Evolutionary conservation across 2,329 filamentous ascomycete genomes (phyloP).

Genomic region (Alternaria solani): DNA sequence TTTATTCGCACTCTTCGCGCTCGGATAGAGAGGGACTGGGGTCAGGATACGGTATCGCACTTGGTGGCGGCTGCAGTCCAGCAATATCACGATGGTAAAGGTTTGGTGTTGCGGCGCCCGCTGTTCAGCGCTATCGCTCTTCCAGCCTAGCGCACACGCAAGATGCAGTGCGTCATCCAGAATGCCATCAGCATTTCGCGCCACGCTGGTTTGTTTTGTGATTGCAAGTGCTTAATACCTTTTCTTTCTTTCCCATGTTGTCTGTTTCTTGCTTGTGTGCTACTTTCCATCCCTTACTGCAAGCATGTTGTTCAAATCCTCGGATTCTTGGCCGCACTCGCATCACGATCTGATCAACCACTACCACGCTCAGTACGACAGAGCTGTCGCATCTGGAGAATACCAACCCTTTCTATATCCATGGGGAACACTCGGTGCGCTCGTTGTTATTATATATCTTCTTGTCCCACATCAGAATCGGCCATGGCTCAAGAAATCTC

Average conservation of each 20-base stretch:
- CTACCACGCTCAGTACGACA: conserved; percentile 53
- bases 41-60: conserved; percentile 11
- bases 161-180: conserved; percentile 42
- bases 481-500: conserved; percentile 50
- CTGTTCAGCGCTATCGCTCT: conserved; percentile 15
- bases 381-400: conserved; percentile 49
- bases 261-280: conserved; percentile 9
- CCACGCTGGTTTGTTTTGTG: conserved; percentile 25
- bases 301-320: conserved; percentile 23
- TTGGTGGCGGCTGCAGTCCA: conserved; percentile 21
- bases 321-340: conserved; percentile 41
- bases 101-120: conserved; percentile 46
- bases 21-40: conserved; percentile 13
- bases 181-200: conserved; percentile 15
- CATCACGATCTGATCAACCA: conserved; percentile 45
- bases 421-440: conserved; percentile 50
- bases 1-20: conserved; percentile 1
- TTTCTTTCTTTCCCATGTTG: conserved; percentile 2
- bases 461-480: conserved; percentile 58
- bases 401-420: conserved; percentile 57
- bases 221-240: not conserved
- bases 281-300: conserved; percentile 5
- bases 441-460: conserved; percentile 58
- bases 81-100: conserved; percentile 41
- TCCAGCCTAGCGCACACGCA: conserved; percentile 31